Conservation (phyloP, 768 basidiomycete genomes). For the Amanita molliuscula region DNA sequence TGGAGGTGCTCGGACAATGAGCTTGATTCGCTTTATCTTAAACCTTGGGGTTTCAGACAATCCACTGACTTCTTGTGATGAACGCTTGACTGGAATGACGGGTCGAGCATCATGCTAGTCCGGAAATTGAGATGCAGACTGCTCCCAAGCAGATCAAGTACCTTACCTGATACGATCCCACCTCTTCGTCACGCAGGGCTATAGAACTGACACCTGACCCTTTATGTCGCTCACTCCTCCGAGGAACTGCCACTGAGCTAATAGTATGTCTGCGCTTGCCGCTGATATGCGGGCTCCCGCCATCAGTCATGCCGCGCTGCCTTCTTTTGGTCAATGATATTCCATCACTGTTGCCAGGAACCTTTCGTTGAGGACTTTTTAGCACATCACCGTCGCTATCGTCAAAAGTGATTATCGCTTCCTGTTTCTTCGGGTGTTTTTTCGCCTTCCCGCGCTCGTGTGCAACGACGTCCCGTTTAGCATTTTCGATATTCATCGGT, state of each 20-base stretch:
- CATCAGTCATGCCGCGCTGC: not conserved
- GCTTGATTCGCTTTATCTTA: constrained; percentile 53
- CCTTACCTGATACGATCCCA: not conserved
- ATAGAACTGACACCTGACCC: not conserved
- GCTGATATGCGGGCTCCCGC: not conserved
- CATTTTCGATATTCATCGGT: constrained; percentile 10
- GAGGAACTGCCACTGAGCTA: not conserved
- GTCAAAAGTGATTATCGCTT: constrained; percentile 7
- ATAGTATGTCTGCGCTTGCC: not conserved
- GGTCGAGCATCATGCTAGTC: not conserved
- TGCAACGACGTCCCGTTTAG: constrained; percentile 21
- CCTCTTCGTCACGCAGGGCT: not conserved
- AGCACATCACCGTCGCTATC: not conserved
- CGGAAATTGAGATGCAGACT: not conserved
- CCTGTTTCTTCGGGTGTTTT: constrained; percentile 19
- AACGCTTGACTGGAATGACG: not conserved
- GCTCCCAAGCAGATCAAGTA: not conserved
- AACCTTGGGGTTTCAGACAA: constrained; percentile 12
- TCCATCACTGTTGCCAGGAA: not conserved
- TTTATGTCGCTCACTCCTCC: constrained; percentile 12
- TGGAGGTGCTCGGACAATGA: constrained; percentile 57
- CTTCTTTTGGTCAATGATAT: not conserved
- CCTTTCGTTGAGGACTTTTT: not conserved
- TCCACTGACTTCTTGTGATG: not conserved
- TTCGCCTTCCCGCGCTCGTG: constrained; percentile 11